phyloP scores from a whole-genome alignment of 1,284 basidiomycete species.

The Ustilago bromivora region DNA sequence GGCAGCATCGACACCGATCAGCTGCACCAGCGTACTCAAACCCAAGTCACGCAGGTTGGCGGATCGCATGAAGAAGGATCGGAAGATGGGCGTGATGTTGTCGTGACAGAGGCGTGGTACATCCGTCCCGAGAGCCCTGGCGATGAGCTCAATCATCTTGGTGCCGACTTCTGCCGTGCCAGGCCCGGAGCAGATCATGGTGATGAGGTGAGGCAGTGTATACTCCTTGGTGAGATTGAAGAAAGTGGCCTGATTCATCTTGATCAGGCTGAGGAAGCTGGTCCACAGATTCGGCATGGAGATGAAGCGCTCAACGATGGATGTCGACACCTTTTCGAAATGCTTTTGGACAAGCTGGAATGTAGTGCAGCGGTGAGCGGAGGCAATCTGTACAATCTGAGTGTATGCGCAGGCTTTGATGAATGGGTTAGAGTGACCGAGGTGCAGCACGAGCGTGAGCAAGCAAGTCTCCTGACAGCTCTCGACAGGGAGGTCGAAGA shows the following conservation, averaged over 20 bases:
- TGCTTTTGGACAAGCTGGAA: conserved; percentile 65
- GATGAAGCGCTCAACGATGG: conserved; percentile 57
- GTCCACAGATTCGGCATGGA: conserved; percentile 59
- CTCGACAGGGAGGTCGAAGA: conserved; percentile 42
- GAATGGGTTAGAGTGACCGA: conserved; percentile 44
- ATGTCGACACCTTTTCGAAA: conserved; percentile 52
- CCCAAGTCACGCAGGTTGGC: conserved; percentile 43
- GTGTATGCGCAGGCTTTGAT: conserved; percentile 58
- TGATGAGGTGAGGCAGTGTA: conserved; percentile 63
- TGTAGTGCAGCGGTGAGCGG: conserved; percentile 55
- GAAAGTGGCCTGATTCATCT: conserved; percentile 63
- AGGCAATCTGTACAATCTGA: conserved; percentile 60
- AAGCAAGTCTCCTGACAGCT: conserved; percentile 48
- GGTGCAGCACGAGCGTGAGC: conserved; percentile 48
- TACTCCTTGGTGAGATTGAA: conserved; percentile 62
- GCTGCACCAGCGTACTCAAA: conserved; percentile 40
- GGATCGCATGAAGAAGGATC: conserved; percentile 56
- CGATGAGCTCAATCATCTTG: conserved; percentile 56
- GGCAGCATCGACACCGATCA: conserved; percentile 53
- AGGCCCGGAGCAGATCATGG: conserved; percentile 43
- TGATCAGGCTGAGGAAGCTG: conserved; percentile 59
- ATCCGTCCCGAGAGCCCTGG: conserved; percentile 51
- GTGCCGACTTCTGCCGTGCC: conserved; percentile 40
- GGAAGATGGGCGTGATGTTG: conserved; percentile 62
- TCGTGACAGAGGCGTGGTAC: conserved; percentile 60